Base-by-base conservation (phyloP, 106 monocot species). In the Allium sativum region DNA sequence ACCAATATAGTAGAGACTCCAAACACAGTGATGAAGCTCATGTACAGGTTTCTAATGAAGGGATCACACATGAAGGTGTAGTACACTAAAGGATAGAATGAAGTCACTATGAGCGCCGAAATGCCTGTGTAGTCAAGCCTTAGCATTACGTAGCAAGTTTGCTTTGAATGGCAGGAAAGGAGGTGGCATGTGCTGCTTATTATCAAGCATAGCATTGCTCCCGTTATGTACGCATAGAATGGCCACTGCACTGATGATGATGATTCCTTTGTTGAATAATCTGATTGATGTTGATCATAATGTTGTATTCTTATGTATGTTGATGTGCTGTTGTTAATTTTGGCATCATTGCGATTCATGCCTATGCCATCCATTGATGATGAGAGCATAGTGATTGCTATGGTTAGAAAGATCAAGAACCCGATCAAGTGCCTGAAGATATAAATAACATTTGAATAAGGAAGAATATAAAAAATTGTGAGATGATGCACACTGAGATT, bases 81-180 rank as follows among this genome's bases (percentile, higher is more conserved):
- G 79, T 74, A 87, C 59, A 79, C 79, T 3, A 74, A 10, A 0
- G 87, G 87, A 59, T 79, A 76, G 76, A 82, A 82, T n/a, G 87
- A 87, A 12, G 87, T 77, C 51, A 82, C 87, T 53, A 87, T 74
- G 46, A 87, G 73, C 15, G 56, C 48, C 19, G 82, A 63, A 64
- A 87, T 82, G 16, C 87, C 87, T 18, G 82, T 70, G 68, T 79
- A 87, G 74, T 87, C 87, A 48, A 87, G 82, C 12, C 78, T 79
- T 56, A 87, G 79, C 79, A 82, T 79, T 8, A 21, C 15, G 62
- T 64, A 64, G 48, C 52, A n/a, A 6, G 53, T 54, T 11, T 17
- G 21, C 9, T 64, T 31, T 2, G 64, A 72, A 64, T 65, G 72
- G 72, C 72, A 72, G 15, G 44, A 44, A 63, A 87, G 68, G 42